phyloP scores from a whole-genome alignment of 1,139 yeast species.

The Pneumocystis carinii region DNA sequence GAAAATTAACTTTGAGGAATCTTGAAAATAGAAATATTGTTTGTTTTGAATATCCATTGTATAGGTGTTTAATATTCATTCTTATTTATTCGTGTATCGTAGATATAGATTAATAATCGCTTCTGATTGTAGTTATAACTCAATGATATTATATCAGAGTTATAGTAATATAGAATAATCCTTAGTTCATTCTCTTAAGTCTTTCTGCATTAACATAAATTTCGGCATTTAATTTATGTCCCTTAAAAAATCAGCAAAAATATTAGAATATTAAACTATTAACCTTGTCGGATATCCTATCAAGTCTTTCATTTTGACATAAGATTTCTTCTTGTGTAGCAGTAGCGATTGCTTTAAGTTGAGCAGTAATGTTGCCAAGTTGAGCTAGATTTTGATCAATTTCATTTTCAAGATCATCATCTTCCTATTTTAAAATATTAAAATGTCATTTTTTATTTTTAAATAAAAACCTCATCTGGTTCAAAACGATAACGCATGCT shows the following conservation, averaged over 20 bases:
- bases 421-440: conserved; percentile 26
- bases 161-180: neutral
- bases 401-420: conserved; percentile 45
- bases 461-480: conserved; percentile 8
- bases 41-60: neutral
- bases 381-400: conserved; percentile 41
- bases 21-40: neutral
- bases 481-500: conserved; percentile 39
- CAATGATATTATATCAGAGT: neutral
- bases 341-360: conserved; percentile 38
- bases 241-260: conserved; percentile 3
- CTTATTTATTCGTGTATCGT: neutral
- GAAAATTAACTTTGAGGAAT: neutral
- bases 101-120: neutral
- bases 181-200: conserved; percentile 27
- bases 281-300: conserved; percentile 37
- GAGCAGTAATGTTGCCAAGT: conserved; percentile 32
- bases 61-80: neutral
- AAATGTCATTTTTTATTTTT: conserved; percentile 27
- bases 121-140: neutral
- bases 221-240: conserved; percentile 37
- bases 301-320: conserved; percentile 37
- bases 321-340: conserved; percentile 41
- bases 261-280: conserved; percentile 1
- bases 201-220: conserved; percentile 36